Conservation (phyloP, 495 filamentous ascomycete genomes). For the Halenospora varia region DNA sequence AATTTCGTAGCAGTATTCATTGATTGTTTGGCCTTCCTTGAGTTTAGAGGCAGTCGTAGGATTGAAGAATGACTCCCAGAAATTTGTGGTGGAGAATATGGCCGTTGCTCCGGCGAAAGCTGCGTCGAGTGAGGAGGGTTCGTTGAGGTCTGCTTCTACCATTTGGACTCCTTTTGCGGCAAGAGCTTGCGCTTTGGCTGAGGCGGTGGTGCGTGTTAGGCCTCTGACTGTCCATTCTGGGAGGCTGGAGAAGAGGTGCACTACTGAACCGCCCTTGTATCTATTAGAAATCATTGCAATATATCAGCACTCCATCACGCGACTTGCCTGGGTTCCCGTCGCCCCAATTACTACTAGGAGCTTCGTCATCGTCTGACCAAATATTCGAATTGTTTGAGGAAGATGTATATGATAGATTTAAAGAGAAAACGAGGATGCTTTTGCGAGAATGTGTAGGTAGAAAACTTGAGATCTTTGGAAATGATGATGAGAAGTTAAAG, state of each 20-base stretch:
- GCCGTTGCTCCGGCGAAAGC: slow-evolving; percentile 45
- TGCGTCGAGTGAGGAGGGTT: slow-evolving; percentile 34
- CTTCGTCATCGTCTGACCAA: not conserved
- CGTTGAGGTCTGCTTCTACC: slow-evolving; percentile 43
- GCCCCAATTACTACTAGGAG: not conserved
- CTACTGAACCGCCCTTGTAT: slow-evolving; percentile 38
- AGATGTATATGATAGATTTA: too few species aligned
- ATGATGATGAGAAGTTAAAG: too few species aligned
- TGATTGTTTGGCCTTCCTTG: slow-evolving; percentile 28
- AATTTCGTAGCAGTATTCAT: slow-evolving; percentile 34
- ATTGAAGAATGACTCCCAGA: slow-evolving; percentile 33
- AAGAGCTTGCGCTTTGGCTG: slow-evolving; percentile 32
- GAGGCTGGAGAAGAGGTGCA: slow-evolving; percentile 31
- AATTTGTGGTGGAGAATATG: slow-evolving; percentile 54
- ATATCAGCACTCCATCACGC: not conserved
- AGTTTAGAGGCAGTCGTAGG: slow-evolving; percentile 24
- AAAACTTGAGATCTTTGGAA: too few species aligned
- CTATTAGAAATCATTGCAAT: not conserved
- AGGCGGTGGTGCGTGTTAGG: slow-evolving; percentile 36
- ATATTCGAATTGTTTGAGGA: too few species aligned
- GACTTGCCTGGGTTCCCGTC: not conserved
- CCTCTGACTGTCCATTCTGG: slow-evolving; percentile 35
- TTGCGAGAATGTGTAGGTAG: too few species aligned
- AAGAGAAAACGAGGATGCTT: not conserved
- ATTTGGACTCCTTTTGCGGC: slow-evolving; percentile 42